Base-by-base conservation (phyloP, 805 yeast genomes). In the Cyberlindnera saturnus region DNA sequence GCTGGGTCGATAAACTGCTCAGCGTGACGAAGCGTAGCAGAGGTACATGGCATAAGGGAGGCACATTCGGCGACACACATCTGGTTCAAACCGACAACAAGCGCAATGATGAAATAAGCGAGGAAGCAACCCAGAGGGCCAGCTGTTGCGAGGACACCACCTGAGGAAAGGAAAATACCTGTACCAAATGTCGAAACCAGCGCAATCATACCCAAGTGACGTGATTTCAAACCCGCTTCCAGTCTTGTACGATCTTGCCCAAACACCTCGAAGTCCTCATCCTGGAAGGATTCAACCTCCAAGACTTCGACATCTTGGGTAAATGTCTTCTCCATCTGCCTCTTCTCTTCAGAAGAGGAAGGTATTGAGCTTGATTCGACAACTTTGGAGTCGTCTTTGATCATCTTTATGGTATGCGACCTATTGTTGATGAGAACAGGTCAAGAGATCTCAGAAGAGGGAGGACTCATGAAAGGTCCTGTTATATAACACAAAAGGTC, bases 141-240 rank as follows among this genome's bases (percentile, higher is more conserved):
- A 33, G 66, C 60, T 14, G 52, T 57, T 19, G 61, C 59, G 23
- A 70, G 54, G n/a, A 69, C 60, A 39, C 65, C 63, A 35, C 73
- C 73, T 3, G 69, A 60, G 20, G 67, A 60, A 16, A 68, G 48
- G 49, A 67, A 68, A 14, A 69, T 53, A 43, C 74, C 74, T 1
- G 74, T 69, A 43, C 74, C 75, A 49, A 70, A 61, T 39, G 72
- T 65, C 39, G 71, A 67, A 15, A 73, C 74, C 40, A 73, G 65
- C 34, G 77, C 70, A 46, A 73, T 69, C 75, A 73, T 70, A 49
- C 71, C 75, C 46, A 72, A 55, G 52, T 71, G 76, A 42, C 63
- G 53, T 42, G 55, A 61, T 36, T 56, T 46, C 20, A 57, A 36
- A 16, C 49, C 44, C 34, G 46, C 40, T 13, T 46, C 46, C 17